phyloP scores from a whole-genome alignment of 2,329 filamentous ascomycete species.

The Piedraia hortae region DNA sequence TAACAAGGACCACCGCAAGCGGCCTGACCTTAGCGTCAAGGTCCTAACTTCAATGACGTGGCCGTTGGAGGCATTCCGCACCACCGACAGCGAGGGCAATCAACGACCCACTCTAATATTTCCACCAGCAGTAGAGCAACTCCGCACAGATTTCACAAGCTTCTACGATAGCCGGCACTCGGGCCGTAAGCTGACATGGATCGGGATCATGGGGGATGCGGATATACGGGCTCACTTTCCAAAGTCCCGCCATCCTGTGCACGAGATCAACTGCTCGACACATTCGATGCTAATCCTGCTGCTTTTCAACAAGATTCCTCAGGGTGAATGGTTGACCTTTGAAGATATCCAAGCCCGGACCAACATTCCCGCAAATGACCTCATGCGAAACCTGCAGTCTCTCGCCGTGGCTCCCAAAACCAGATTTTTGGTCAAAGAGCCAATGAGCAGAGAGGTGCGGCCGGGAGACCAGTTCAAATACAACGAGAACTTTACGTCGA shows the following conservation, averaged over 20 bases:
- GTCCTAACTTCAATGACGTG: conserved; percentile 85
- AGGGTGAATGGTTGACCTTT: conserved; percentile 23
- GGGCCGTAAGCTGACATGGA: conserved; percentile 71
- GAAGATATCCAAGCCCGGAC: conserved; percentile 67
- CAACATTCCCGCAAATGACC: conserved; percentile 45
- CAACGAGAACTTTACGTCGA: conserved; percentile 58
- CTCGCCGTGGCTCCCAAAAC: conserved; percentile 64
- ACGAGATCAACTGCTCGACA: conserved; percentile 79
- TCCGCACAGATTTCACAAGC: conserved; percentile 64
- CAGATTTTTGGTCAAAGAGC: conserved; percentile 52
- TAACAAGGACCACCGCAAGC: conserved; percentile 28
- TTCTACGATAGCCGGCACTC: conserved; percentile 75
- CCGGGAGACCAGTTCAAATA: conserved; percentile 53
- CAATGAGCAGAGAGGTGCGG: conserved; percentile 51
- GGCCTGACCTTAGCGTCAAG: conserved; percentile 54
- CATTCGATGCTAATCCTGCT: conserved; percentile 76
- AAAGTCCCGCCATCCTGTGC: conserved; percentile 43
- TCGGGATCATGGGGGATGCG: conserved; percentile 47
- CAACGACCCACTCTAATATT: conserved; percentile 33
- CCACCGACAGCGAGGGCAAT: conserved; percentile 23
- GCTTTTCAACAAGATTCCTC: conserved; percentile 51
- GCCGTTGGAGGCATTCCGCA: conserved; percentile 65
- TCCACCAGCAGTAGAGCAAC: conserved; percentile 41
- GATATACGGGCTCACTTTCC: conserved; percentile 64
- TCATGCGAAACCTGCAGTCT: conserved; percentile 53